Evolutionary conservation across 1,284 basidiomycete species (phyloP).

Genomic region (Puccinia coronata): DNA sequence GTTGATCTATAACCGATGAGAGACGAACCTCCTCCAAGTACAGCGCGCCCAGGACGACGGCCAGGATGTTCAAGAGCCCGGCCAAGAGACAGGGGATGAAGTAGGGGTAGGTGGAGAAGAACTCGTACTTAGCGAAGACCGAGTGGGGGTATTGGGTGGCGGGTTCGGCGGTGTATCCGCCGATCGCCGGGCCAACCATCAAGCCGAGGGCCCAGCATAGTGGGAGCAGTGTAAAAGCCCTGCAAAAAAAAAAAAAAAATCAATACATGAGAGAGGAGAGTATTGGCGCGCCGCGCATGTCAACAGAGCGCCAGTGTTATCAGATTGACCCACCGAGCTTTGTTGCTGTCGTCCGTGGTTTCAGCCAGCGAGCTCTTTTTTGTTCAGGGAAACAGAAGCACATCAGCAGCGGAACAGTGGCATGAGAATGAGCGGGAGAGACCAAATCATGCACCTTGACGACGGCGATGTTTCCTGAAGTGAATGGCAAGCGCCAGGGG

Average conservation of each 20-base stretch:
- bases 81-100: slow-evolving; percentile 40
- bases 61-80: slow-evolving; percentile 32
- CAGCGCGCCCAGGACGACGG: slow-evolving; percentile 34
- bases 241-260: neutral
- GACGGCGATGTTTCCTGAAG: slow-evolving; percentile 38
- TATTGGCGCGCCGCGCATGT: neutral
- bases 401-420: neutral
- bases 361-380: slow-evolving; percentile 35
- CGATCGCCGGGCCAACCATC: slow-evolving; percentile 30
- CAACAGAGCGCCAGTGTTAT: neutral
- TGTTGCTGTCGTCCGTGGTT: slow-evolving; percentile 42
- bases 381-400: neutral
- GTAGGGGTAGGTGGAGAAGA: slow-evolving; percentile 45
- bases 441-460: slow-evolving; percentile 13
- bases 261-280: neutral
- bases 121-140: slow-evolving; percentile 21
- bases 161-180: slow-evolving; percentile 35
- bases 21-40: slow-evolving; percentile 37
- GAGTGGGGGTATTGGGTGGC: slow-evolving; percentile 35
- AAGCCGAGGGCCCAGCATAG: slow-evolving; percentile 37
- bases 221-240: slow-evolving; percentile 29
- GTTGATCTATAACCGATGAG: neutral
- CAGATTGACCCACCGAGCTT: slow-evolving; percentile 15
- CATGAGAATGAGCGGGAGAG: neutral
- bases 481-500: neutral